Base-by-base conservation (phyloP, 352 stramenopile genomes). In the Phytophthora pini region DNA sequence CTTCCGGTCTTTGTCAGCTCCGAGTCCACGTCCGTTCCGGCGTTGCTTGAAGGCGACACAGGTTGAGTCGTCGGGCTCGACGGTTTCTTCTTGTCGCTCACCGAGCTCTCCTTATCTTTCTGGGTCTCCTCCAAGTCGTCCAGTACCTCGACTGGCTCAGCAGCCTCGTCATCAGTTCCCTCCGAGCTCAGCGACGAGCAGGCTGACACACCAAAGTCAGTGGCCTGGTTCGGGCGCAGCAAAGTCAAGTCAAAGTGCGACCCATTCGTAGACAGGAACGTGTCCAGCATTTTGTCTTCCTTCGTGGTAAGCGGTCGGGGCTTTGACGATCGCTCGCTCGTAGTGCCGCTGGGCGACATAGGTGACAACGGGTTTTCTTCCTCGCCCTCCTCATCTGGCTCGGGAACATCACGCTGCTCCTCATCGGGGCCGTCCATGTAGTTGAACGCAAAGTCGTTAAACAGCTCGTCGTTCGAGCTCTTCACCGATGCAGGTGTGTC, bases 361-460 rank as follows among this genome's bases (percentile, higher is more conserved):
- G 70, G 70, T 0, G 70, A 78, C 41, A 78, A 36, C 9, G 44
- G 60, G 8, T 39, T 69, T 38, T 74, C 67, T 3, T 49, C 61
- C 2, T 68, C 53, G 10, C 82, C 76, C 5, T 79, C 73, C 2
- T 72, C 68, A 24, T 84, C 72, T 9, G 75, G 68, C 2, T 85
- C 74, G 13, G 69, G 64, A 31, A 78, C 20, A 56, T 77, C 70
- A 27, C 76, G 71, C 62, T 89, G 78, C 60, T 90, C 77, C 29
- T 86, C 73, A 1, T 72, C 77, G 3, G 62, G 69, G 6, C 80
- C 77, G 47, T 91, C 82, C 76, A 93, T 85, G 69, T 89, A 89
- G 65, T 93, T 93, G 70, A 92, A 93, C 11, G 84, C 82, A 68
- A 93, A 93, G 70, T 93, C 82, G 34, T 85, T 82, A 51, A 95